Evolutionary conservation across 495 filamentous ascomycete species (phyloP).

Genomic region (Elaphomyces granulatus): DNA sequence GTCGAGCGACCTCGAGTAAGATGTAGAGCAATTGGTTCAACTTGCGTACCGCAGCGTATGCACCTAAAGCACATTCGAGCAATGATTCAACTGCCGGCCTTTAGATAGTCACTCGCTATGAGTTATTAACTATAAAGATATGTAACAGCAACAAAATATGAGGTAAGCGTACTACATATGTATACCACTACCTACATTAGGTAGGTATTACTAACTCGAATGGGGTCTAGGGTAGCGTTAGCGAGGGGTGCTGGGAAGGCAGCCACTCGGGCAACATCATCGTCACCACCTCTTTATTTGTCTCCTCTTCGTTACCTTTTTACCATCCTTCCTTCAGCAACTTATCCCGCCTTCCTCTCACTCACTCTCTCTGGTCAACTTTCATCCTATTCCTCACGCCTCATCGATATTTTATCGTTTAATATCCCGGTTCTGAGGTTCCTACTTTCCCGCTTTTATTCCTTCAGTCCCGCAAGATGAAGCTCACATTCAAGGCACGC

Average conservation of each 20-base stretch:
- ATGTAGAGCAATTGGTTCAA: too few species aligned
- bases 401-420: not conserved
- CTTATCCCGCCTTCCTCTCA: not conserved
- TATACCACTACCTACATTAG: not conserved
- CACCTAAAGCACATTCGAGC: too few species aligned
- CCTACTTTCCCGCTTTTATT: not conserved
- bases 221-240: constrained; percentile 1
- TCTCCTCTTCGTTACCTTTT: too few species aligned
- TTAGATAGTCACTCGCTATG: too few species aligned
- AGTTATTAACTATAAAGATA: too few species aligned
- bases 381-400: not conserved
- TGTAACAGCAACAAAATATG: too few species aligned
- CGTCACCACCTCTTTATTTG: not conserved
- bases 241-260: not conserved
- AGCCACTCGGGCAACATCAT: not conserved
- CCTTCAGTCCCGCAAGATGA: constrained; percentile 43
- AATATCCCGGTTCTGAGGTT: not conserved
- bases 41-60: too few species aligned
- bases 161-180: too few species aligned
- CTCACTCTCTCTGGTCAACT: not conserved
- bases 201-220: not conserved
- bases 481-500: constrained; percentile 69
- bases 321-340: too few species aligned
- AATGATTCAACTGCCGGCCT: too few species aligned
- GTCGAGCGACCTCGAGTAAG: too few species aligned